phyloP scores from a whole-genome alignment of 441 rosid species.

The California macrophylla region DNA sequence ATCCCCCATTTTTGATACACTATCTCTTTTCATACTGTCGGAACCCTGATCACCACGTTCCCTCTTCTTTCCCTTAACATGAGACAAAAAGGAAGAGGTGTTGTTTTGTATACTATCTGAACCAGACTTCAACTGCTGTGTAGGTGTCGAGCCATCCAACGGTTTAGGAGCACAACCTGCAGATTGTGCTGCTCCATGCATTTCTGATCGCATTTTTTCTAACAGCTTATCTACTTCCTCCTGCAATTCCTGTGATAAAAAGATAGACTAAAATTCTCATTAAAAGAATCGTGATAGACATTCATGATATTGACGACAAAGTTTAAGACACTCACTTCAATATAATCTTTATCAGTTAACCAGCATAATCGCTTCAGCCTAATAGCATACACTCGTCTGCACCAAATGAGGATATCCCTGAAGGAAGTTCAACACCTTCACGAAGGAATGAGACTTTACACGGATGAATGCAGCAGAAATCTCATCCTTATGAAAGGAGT shows the following conservation, averaged over 20 bases:
- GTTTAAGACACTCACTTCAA: slow-evolving; percentile 45
- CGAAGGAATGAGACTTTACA: slow-evolving; percentile 84
- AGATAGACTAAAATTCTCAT: background rate
- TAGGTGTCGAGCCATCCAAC: slow-evolving; percentile 60
- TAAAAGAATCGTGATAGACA: background rate
- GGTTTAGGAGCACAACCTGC: slow-evolving; percentile 85
- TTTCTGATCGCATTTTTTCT: slow-evolving; percentile 50
- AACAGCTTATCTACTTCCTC: slow-evolving; percentile 71
- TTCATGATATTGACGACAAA: background rate
- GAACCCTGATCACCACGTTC: slow-evolving; percentile 71
- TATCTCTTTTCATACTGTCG: slow-evolving; percentile 67
- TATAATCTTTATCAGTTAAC: slow-evolving; percentile 83
- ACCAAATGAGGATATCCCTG: slow-evolving; percentile 71
- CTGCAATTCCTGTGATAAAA: slow-evolving; percentile 46
- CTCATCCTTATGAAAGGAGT: slow-evolving; percentile 87
- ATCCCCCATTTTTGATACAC: slow-evolving; percentile 49
- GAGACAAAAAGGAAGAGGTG: slow-evolving; percentile 50
- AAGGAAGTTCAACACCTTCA: slow-evolving; percentile 62
- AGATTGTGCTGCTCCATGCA: slow-evolving; percentile 68
- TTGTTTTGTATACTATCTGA: slow-evolving; percentile 51
- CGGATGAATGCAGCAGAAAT: slow-evolving; percentile 75
- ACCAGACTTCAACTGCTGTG: slow-evolving; percentile 54
- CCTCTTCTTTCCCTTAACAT: slow-evolving; percentile 82
- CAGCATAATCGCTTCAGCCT: slow-evolving; percentile 67
- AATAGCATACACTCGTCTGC: slow-evolving; percentile 77